Evolutionary conservation across 345 rosid genomes (phyloP), one percentile per base, ranked within the genome.

Genomic region (Mercurialis annua): DNA sequence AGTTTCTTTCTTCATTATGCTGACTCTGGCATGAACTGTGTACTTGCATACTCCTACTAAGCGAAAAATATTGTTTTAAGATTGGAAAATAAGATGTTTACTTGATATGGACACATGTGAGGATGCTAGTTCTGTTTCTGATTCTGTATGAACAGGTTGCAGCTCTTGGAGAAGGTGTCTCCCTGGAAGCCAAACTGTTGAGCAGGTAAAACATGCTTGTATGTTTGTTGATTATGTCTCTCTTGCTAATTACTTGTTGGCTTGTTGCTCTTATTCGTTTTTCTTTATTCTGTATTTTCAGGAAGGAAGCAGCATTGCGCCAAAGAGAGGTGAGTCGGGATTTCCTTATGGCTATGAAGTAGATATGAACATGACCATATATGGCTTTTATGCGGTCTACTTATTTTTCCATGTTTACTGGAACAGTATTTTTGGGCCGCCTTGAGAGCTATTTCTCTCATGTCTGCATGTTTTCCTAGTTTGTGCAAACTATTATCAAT

Each of bases 131-230:
- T 5, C 24, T 54, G 23, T 70, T 10, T 55, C 38, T 3, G 65
- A 59, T 68, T 71, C 61, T 67, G 31, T 42, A 34, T 70, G 30
- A n/a, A 64, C 73, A 94, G 99, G 99, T 92, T 77, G 98, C 98
- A 55, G 81, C 92, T 49, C 87, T 95, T 75, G 99, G 99, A 66
- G 99, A 90, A 75, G 98, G 99, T 77, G 89, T 86, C 50, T 94
- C 99, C 58, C 78, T 94, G 58, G 99, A 91, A 85, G 96, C 98
- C 50, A 91, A 91, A 83, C 69, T 89, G 75, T 75, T 94, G 81
- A 91, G 84, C 85, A 85, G 98, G 98, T 87, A 66, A 29, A 72
- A 74, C 67, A 29, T 67, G 11, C 38, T 29, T 71, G 40, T 51
- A 73, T 68, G n/a, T n/a, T n/a, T n/a, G n/a, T n/a, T n/a, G n/a